Evolutionary conservation across 306 rosid species (phyloP).

Genomic region (Corylus americana): DNA sequence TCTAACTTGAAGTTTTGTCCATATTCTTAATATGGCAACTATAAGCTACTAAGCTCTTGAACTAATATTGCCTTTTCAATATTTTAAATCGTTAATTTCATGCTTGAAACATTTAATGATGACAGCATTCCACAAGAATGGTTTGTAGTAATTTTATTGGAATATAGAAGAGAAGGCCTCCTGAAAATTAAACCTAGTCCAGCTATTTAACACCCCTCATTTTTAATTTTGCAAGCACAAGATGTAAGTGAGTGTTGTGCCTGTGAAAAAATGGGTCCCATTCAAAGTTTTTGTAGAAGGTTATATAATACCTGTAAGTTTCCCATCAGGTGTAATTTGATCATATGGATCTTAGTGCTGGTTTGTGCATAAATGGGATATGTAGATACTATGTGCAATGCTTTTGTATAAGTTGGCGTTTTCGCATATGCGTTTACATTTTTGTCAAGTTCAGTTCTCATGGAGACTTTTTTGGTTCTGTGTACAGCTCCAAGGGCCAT

Average conservation of each 20-base stretch:
- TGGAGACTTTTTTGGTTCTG: not conserved
- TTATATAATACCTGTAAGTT: not conserved
- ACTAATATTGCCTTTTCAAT: not conserved
- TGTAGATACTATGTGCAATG: not conserved
- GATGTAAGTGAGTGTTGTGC: not conserved
- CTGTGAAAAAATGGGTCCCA: not conserved
- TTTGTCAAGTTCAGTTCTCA: slow-evolving; percentile 5
- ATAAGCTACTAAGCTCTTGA: not conserved
- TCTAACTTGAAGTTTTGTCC: not conserved
- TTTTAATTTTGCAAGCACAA: not conserved
- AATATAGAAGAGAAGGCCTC: not conserved
- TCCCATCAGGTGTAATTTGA: not conserved
- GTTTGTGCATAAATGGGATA: not conserved
- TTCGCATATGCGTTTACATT: not conserved
- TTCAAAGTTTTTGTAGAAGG: not conserved
- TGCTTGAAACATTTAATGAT: not conserved
- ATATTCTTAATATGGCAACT: not conserved
- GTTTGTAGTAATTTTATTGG: not conserved
- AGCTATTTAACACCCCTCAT: not conserved
- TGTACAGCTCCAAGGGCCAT: slow-evolving; percentile 80
- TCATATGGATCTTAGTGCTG: not conserved
- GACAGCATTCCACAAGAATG: not conserved
- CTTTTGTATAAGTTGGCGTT: not conserved
- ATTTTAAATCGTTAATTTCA: not conserved
- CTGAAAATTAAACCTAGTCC: not conserved